Percentiles rank a stretch among this genome's conserved stretches.
phyloP scores from a whole-genome alignment of 2,329 filamentous ascomycete species.

The Lasiodiplodia gonubiensis region DNA sequence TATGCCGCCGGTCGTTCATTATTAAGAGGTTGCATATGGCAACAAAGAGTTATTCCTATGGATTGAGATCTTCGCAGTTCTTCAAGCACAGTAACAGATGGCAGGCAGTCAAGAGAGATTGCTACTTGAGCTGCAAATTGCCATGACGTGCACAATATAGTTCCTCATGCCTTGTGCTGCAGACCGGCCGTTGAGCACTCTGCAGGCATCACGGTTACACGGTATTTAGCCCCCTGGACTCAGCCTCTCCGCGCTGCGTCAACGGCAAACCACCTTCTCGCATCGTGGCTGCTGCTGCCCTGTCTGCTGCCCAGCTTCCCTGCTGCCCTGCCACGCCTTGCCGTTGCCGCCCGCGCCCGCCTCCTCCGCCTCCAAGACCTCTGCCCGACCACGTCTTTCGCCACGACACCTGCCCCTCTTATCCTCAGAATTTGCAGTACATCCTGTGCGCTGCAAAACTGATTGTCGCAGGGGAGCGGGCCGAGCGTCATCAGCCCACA shows the following conservation, averaged over 20 bases:
- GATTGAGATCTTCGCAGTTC: not conserved
- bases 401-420: not conserved
- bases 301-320: constrained; percentile 16
- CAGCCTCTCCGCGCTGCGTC: constrained; percentile 22
- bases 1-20: not conserved
- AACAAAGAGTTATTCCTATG: not conserved
- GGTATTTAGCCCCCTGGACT: not conserved
- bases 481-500: constrained; percentile 24
- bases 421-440: not conserved
- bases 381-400: not conserved
- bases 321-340: not conserved
- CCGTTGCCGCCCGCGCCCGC: not conserved
- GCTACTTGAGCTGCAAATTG: not conserved
- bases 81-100: not conserved
- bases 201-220: not conserved
- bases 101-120: not conserved
- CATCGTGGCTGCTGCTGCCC: constrained; percentile 7
- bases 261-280: constrained; percentile 3
- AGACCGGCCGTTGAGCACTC: not conserved
- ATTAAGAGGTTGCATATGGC: not conserved
- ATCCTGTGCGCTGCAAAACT: not conserved
- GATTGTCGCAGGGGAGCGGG: constrained; percentile 12
- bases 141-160: not conserved
- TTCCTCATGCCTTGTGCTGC: not conserved
- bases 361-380: constrained; percentile 3